Conservation (phyloP, 805 yeast species). For the Monosporozyma aquatica region DNA sequence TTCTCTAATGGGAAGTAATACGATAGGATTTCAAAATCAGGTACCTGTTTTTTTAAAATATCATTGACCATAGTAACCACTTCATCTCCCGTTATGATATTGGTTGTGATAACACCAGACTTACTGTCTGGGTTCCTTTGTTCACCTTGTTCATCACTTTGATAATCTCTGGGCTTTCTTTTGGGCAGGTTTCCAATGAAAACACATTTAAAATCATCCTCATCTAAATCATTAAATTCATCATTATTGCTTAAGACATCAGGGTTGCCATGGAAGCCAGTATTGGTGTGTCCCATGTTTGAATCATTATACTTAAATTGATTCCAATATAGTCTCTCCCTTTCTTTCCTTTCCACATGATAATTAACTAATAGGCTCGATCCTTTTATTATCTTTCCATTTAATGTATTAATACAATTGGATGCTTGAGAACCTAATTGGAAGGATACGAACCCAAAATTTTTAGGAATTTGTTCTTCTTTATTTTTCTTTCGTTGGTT, state of each 20-base stretch:
- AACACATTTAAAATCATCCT: slow-evolving; percentile 43
- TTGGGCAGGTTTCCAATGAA: slow-evolving; percentile 46
- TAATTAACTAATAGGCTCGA: slow-evolving; percentile 43
- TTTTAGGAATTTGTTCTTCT: slow-evolving; percentile 32
- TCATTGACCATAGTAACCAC: slow-evolving; percentile 37
- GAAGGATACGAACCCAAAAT: slow-evolving; percentile 64
- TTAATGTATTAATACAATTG: slow-evolving; percentile 47
- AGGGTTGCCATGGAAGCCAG: background rate
- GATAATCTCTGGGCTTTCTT: slow-evolving; percentile 11
- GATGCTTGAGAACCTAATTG: slow-evolving; percentile 50
- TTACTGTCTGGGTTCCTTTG: too few species aligned
- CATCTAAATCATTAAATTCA: slow-evolving; percentile 17
- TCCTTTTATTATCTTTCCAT: slow-evolving; percentile 32
- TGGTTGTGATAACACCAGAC: too few species aligned
- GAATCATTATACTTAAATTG: slow-evolving; percentile 26
- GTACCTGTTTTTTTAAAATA: slow-evolving; percentile 37
- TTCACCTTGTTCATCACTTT: slow-evolving; percentile 24
- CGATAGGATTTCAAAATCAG: slow-evolving; percentile 18
- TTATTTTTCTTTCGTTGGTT: slow-evolving; percentile 6
- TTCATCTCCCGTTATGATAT: slow-evolving; percentile 13
- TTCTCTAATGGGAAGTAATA: slow-evolving; percentile 26
- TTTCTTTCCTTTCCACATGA: slow-evolving; percentile 56
- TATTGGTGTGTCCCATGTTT: background rate
- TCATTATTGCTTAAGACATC: background rate
- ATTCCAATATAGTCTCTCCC: slow-evolving; percentile 34